These are phyloP conservation scores for Macrocybe gigantea DNA, from an alignment of 768 basidiomycete species.

Conservation along the genomic window DNA sequence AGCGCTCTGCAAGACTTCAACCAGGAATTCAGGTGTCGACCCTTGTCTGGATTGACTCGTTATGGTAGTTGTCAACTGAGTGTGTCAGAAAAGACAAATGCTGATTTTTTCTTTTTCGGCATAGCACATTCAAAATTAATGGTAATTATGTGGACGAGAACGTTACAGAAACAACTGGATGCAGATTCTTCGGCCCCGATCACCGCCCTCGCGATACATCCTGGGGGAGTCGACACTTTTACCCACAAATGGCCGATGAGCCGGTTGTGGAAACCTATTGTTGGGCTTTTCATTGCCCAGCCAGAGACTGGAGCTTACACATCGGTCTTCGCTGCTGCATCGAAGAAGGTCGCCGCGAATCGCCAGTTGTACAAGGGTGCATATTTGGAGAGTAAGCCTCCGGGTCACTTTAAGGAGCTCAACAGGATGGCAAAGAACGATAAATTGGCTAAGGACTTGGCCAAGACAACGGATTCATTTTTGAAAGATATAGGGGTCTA, in stretches of 20 bases:
- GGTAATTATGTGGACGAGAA: conserved; percentile 13
- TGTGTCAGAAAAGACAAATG: no score
- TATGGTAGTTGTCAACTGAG: conserved; percentile 22
- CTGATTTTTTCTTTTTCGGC: no score
- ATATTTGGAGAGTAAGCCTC: conserved; percentile 13
- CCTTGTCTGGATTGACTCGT: conserved; percentile 12
- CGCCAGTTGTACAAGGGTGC: conserved; percentile 16
- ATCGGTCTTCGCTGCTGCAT: conserved; percentile 23
- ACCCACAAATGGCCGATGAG: conserved; percentile 16
- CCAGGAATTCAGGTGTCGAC: conserved; percentile 19
- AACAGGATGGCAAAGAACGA: conserved; percentile 2
- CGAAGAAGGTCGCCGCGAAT: conserved; percentile 14
- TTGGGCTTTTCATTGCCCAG: conserved; percentile 12
- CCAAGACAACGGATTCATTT: conserved; percentile 8
- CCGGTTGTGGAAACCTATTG: conserved; percentile 10
- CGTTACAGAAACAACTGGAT: conserved; percentile 43
- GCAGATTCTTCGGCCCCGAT: conserved; percentile 25
- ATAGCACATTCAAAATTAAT: neutral
- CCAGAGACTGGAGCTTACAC: conserved; percentile 19
- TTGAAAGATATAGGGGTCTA: neutral
- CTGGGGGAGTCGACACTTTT: conserved; percentile 24
- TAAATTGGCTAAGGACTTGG: conserved; percentile 6
- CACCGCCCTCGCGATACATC: conserved; percentile 29
- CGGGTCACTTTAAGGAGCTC: conserved; percentile 6
- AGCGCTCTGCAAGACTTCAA: conserved; percentile 22